Evolutionary conservation across 2,329 filamentous ascomycete genomes (phyloP), one percentile per base, ranked within the genome.

Genomic region (Neonectria ditissima): DNA sequence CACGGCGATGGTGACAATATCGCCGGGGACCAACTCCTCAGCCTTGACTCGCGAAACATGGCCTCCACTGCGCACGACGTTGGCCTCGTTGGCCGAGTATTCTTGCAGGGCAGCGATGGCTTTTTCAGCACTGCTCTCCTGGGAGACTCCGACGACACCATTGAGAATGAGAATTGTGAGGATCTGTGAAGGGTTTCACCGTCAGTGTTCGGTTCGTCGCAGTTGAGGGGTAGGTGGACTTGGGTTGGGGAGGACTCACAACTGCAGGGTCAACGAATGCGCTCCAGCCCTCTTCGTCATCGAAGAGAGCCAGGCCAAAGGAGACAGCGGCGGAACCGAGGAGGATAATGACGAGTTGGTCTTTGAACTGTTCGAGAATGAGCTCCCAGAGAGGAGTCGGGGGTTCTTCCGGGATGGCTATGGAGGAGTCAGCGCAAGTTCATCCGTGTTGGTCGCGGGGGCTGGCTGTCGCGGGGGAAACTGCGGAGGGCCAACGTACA

Each of bases 41-140:
- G 96, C 96, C 84, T 96, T 97, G 82, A 99, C 83, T 70, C 92
- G 89, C 69, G 90, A 88, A 66, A 95, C 84, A 72, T 91, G 88
- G 54, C 95, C 94, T 73, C 82, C 80, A 81, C 95, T 90, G 74
- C 96, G 92, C 63, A 97, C 80, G 56, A 97, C 95, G 77, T 95
- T 99, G 72, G 96, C 95, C 80, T 97, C 93, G 80, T 98, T 99
- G 75, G 96, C 96, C 30, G 95, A 98, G 83, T 99, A 99, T 87
- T 99, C 95, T 81, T 99, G 96, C 61, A 99, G 88, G 47, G 96
- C 96, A 26, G 96, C 94, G 78, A 99, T 99, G 55, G 96, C 96
- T 83, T 98, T 97, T 80, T 99, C 96, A 69, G 96, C 96, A 77
- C 94, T 97, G 81, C 93, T 97, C 84, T 99, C 96, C 84, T 99